Percentiles rank a stretch among this genome's conserved stretches.
phyloP scores from a whole-genome alignment of 495 filamentous ascomycete species.

The Tricharina praecox region DNA sequence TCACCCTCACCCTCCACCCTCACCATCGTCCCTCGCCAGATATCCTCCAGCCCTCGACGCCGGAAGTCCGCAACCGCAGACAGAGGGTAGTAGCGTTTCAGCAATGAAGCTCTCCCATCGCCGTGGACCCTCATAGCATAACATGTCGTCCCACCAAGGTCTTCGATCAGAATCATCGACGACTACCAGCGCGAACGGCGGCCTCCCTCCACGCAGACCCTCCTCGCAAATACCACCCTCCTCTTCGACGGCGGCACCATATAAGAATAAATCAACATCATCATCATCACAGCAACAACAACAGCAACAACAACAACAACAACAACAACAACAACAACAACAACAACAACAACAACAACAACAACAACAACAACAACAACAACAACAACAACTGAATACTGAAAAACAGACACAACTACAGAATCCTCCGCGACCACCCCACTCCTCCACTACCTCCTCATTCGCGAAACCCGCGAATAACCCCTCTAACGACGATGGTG shows the following conservation, averaged over 20 bases:
- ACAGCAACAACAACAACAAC: conserved; percentile 5
- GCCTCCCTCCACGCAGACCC: too few relatives aligned
- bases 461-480: conserved; percentile 8
- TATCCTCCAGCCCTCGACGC: too few relatives aligned
- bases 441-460: too few relatives aligned
- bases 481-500: neutral
- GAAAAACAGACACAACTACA: too few relatives aligned
- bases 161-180: conserved; percentile 25
- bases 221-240: too few relatives aligned
- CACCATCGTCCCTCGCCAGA: too few relatives aligned
- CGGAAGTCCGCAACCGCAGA: too few relatives aligned
- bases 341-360: conserved; percentile 7
- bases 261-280: neutral
- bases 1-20: too few relatives aligned
- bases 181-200: conserved; percentile 11
- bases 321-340: neutral
- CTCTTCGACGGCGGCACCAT: too few relatives aligned
- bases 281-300: conserved; percentile 8
- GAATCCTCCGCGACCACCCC: too few relatives aligned
- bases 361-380: too few relatives aligned
- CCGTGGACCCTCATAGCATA: conserved; percentile 10
- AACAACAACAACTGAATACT: too few relatives aligned
- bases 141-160: conserved; percentile 25
- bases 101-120: conserved; percentile 10
- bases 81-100: conserved; percentile 1